phyloP scores from a whole-genome alignment of 176 grass and related monocot species.

The Bonia amplexicaulis region DNA sequence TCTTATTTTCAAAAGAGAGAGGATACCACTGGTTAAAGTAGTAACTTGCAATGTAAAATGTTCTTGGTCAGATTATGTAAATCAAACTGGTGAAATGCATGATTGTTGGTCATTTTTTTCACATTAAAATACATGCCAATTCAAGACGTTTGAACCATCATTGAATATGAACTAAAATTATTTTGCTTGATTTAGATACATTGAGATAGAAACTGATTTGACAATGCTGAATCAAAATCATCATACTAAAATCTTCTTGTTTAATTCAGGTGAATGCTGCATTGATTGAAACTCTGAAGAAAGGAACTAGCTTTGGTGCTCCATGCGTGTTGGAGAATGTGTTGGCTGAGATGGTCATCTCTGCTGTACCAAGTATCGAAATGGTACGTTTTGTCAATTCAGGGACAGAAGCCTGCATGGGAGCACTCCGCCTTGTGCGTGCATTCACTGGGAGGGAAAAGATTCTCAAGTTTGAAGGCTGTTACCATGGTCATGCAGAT shows the following conservation, averaged over 20 bases:
- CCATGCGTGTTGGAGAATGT: constrained; percentile 83
- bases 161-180: background rate
- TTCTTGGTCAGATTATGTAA: background rate
- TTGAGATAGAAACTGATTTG: background rate
- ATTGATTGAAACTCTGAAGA: constrained; percentile 86
- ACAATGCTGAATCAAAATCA: background rate
- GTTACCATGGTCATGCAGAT: constrained; percentile 97
- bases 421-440: constrained; percentile 93
- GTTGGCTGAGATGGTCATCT: constrained; percentile 92
- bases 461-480: constrained; percentile 95
- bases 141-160: background rate
- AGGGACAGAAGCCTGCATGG: constrained; percentile 98
- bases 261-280: constrained; percentile 76
- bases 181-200: background rate
- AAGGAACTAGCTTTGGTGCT: constrained; percentile 99
- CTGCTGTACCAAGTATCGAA: constrained; percentile 83
- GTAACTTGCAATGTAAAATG: background rate
- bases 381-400: constrained; percentile 99
- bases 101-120: background rate
- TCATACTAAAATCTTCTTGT: background rate
- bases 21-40: background rate
- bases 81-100: background rate
- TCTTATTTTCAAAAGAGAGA: constrained; percentile 9
- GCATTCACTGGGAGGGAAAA: constrained; percentile 84
- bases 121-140: background rate